Conservation (phyloP, 805 yeast species). For the Sugiyamaella americana region DNA sequence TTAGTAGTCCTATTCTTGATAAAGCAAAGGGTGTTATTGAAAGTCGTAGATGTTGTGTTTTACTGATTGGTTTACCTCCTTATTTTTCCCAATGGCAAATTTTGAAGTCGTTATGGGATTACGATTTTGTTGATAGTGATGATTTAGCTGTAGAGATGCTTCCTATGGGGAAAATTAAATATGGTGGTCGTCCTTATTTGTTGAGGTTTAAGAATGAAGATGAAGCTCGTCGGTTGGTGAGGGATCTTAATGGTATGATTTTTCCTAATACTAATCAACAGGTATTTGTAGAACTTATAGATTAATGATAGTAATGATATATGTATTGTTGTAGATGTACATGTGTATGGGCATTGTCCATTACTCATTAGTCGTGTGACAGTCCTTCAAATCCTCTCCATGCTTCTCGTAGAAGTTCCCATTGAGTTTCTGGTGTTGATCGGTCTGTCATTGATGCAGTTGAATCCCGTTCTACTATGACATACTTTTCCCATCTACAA, state of each 20-base stretch:
- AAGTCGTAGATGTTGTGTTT: constrained; percentile 25
- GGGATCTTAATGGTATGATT: constrained; percentile 24
- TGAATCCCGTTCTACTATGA: constrained; percentile 48
- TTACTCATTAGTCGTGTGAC: constrained; percentile 35
- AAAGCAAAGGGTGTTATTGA: constrained; percentile 17
- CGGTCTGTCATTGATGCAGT: constrained; percentile 20
- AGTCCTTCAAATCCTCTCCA: constrained; percentile 56
- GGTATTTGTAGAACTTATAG: constrained; percentile 30
- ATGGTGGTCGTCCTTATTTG: constrained; percentile 30
- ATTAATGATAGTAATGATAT: constrained; percentile 13
- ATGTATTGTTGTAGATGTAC: too few species aligned
- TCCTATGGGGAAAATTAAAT: constrained; percentile 27
- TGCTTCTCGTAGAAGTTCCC: constrained; percentile 61
- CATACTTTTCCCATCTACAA: constrained; percentile 83
- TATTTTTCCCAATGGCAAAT: constrained; percentile 19
- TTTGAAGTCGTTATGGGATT: constrained; percentile 30
- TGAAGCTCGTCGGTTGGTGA: constrained; percentile 29
- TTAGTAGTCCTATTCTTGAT: constrained; percentile 22
- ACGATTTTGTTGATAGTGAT: constrained; percentile 30
- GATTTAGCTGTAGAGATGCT: constrained; percentile 27
- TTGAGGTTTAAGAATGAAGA: constrained; percentile 28
- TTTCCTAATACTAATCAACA: constrained; percentile 26
- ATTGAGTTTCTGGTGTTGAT: constrained; percentile 31
- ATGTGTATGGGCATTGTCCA: too few species aligned
- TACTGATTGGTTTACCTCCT: constrained; percentile 30